Base-by-base conservation (phyloP, 192 early-diverging fungal genomes). In the Chytriomyces sp. region DNA sequence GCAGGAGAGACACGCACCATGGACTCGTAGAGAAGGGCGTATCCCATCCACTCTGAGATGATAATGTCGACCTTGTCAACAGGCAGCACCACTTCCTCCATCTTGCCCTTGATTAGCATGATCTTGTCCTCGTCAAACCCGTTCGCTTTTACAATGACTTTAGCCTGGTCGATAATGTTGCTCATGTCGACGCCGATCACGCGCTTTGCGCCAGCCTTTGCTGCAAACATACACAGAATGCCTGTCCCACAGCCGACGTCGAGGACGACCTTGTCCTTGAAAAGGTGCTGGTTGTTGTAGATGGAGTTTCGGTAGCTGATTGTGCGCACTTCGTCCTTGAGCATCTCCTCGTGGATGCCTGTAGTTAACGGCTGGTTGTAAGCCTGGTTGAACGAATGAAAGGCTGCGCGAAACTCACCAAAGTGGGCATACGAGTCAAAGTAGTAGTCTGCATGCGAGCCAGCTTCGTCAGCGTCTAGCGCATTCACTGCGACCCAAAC, bases 41-140 rank as follows among this genome's bases (percentile, higher is more conserved):
- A 99, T 28, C 98, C 98, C 98, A 99, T 99, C 98, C 98, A 99
- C 75, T 99, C 98, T 4, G 94, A 96, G 64, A 99, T 96, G 63
- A 99, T 99, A 71, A 99, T 98, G 78, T 99, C 98, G 36, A 98
- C 96, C 77, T 98, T 91, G 58, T 91, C 87, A 44, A 94, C 95
- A 25, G 98, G 96, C 64, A 99, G 83, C 17, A 79, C 77, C 19
- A 99, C 92, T 71, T 99, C 96, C 80, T 99, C 98, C 86, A 99
- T 96, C 81, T 96, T 96, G 61, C 98, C 96, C 82, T 96, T 90
- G 32, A 96, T 84, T 61, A 99, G 85, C 7, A 92, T 89, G 58
- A 99, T 87, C 41, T 92, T 91, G 78, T 91, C 89, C 54, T 91
- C 85, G 39, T 28, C 30, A 40, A 99, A 87, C 22, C 91, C 91